Evolutionary conservation across 2,329 filamentous ascomycete species (phyloP), one percentile per base, ranked within the genome.

Genomic region (Exophiala calicioides): DNA sequence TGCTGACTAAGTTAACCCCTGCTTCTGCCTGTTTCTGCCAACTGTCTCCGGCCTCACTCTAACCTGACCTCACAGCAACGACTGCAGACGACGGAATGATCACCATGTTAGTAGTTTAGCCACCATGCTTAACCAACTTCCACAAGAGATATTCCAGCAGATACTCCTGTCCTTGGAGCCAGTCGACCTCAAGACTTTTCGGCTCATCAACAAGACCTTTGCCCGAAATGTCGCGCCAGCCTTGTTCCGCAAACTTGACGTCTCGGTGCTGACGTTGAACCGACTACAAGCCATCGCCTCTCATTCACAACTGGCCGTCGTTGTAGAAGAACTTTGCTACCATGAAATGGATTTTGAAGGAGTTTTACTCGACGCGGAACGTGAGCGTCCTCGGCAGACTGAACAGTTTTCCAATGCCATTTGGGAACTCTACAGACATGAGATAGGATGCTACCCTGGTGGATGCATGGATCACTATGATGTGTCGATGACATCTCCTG

Each of bases 271-370:
- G 15, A 50, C 41, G 8, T 6, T 45, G 10, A 13, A 45, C 16
- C 34, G 36, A 6, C 41, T 50, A 6, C n/a, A n/a, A 4, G 3
- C 29, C n/a, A 36, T 50, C 9, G n/a, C n/a, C 5, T 8, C 23
- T 23, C 23, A 45, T 29, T 29, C 47, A 9, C n/a, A 15, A 12
- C 16, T 50, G 3, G 15, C 27, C 5, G 3, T 10, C 1, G 20
- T 21, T 10, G 47, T 50, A 5, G 37, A 46, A 21, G 47, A 50
- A 24, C 16, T 50, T 8, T 29, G 16, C n/a, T 50, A 46, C 21
- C 42, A 42, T 15, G 47, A 50, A 23, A 32, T 43, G 36, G 8
- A 23, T 13, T 32, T 50, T 3, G 24, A 27, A 15, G 30, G 26
- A 8, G n/a, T 19, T 27, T 6, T 8, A 15, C 24, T 7, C 9